These are phyloP conservation scores for Aspergillus avenaceus DNA, from an alignment of 495 filamentous ascomycete genomes.

Conservation along the genomic window DNA sequence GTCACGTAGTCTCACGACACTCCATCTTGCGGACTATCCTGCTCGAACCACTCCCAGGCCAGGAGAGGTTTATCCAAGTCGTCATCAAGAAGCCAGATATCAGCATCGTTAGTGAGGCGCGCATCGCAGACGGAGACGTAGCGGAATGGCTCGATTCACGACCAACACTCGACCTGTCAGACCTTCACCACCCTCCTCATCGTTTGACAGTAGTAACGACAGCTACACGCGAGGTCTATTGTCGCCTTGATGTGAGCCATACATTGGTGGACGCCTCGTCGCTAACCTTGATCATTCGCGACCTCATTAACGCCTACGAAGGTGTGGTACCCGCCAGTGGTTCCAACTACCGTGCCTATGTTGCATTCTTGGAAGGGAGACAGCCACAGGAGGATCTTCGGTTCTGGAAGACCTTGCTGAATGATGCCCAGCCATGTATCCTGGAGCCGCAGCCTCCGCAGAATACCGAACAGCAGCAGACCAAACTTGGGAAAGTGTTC, in stretches of 20 bases:
- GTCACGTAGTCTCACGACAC: conserved; percentile 27
- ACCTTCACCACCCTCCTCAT: too few species aligned
- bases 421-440: conserved; percentile 33
- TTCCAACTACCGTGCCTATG: conserved; percentile 42
- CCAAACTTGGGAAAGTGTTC: too few species aligned
- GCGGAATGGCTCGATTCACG: too few species aligned
- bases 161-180: too few species aligned
- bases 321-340: conserved; percentile 17
- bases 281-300: conserved; percentile 22
- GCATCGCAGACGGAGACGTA: too few species aligned
- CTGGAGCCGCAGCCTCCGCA: conserved; percentile 60
- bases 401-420: conserved; percentile 40
- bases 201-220: conserved; percentile 18
- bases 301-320: conserved; percentile 33
- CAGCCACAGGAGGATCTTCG: too few species aligned
- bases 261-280: conserved; percentile 31
- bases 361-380: conserved; percentile 32
- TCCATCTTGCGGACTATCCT: not conserved
- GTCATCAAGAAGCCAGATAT: too few species aligned
- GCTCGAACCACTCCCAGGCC: too few species aligned
- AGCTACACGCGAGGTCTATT: conserved; percentile 20
- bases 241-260: conserved; percentile 44
- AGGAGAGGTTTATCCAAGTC: too few species aligned
- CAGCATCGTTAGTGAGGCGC: too few species aligned
- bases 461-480: conserved; percentile 43